Conservation (phyloP, 768 basidiomycete species). For the Termitomyces sp. region DNA sequence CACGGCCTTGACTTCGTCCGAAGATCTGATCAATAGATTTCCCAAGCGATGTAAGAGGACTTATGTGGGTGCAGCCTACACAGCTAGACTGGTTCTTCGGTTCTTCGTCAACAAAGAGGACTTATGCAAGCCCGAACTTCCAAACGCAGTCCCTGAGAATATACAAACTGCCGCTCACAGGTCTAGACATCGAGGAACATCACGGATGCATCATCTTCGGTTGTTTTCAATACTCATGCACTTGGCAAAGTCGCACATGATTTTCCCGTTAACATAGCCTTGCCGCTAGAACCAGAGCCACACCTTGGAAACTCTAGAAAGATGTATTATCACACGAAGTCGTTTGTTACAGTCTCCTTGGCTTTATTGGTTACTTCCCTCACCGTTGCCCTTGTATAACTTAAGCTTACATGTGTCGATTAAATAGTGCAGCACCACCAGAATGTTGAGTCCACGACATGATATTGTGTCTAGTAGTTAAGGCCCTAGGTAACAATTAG, state of each 20-base stretch:
- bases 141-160: conserved; percentile 2
- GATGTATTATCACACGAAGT: too few relatives aligned
- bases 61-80: not conserved
- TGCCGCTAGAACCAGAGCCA: not conserved
- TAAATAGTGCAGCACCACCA: not conserved
- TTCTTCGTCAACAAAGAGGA: conserved; percentile 2
- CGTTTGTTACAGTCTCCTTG: not conserved
- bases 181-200: not conserved
- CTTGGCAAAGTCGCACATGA: not conserved
- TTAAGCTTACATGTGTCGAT: not conserved
- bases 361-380: not conserved
- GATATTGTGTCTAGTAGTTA: not conserved
- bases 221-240: not conserved
- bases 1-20: conserved; percentile 3
- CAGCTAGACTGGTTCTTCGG: not conserved
- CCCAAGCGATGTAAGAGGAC: not conserved
- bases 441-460: not conserved
- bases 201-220: not conserved
- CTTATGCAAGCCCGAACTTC: conserved; percentile 8
- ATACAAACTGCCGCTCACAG: not conserved
- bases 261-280: not conserved
- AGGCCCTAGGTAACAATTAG: not conserved
- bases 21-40: conserved; percentile 7
- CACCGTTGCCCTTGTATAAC: not conserved
- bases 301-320: not conserved